Evolutionary conservation across 148 eudicot genomes (phyloP), one percentile per base, ranked within the genome.

Genomic region (Diospyros lotus): DNA sequence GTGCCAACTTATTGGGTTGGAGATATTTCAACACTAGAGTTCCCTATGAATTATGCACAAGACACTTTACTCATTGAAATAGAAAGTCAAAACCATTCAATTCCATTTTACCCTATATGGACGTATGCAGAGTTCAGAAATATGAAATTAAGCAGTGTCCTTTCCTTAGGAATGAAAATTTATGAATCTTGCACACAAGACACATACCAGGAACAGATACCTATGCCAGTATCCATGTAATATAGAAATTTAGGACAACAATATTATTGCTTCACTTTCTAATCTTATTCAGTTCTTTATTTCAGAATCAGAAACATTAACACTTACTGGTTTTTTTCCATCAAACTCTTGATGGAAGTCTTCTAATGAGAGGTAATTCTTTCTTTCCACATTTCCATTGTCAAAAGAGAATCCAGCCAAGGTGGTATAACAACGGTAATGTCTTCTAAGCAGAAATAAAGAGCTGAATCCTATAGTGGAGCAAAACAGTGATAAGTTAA

Each of bases 381-480:
- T 88, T 76, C 96, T 88, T 75, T 93, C 97, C 68, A 95, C 90
- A 81, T 87, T 87, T 77, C 97, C 97, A 73, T 80, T 75, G 80
- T 95, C 97, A 75, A 82, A 82, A 83, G 75, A 82, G 82, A 95
- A 95, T 58, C 89, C 97, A 74, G 81, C 81, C 82, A 95, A 83
- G 42, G 86, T 76, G 71, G 97, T 91, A 82, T 87, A 79, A 73
- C 98, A 89, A 60, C 99, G 86, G 78, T 95, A 95, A 61, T 88
- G 79, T 75, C 99, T 89, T 79, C 84, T 84, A 76, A 90, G 90
- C 41, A 95, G 85, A 82, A 88, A 95, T 70, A 89, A 73, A 71
- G 99, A 95, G 86, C 80, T 71, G 83, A 95, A 95, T 76, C 99
- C 99, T 95, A 82, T 28, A 82, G 52, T 48, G 52, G 40, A 10